These are phyloP conservation scores for Silene noctiflora DNA, from an alignment of 179 eudicot genomes.

Conservation along the genomic window DNA sequence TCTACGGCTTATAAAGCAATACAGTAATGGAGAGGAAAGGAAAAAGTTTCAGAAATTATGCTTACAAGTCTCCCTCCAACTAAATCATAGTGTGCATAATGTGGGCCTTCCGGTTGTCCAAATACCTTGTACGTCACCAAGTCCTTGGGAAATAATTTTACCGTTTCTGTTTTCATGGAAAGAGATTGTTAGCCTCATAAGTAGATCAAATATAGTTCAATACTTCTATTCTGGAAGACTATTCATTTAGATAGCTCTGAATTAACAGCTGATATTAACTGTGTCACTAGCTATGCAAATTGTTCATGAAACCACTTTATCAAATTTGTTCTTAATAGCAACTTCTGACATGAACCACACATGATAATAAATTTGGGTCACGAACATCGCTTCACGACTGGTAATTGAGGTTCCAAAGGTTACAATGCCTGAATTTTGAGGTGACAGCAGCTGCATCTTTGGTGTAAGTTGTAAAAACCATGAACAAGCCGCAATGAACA, in stretches of 20 bases:
- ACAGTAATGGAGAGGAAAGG: background rate
- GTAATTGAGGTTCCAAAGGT: background rate
- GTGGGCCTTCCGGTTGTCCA: conserved; percentile 85
- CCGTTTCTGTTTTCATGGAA: conserved; percentile 62
- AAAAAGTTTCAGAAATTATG: background rate
- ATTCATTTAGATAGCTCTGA: background rate
- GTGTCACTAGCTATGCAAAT: background rate
- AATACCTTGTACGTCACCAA: conserved; percentile 72
- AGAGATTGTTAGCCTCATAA: background rate
- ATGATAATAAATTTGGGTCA: background rate
- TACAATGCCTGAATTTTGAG: background rate
- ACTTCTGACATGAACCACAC: background rate
- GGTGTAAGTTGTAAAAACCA: background rate
- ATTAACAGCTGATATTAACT: background rate
- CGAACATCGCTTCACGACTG: background rate
- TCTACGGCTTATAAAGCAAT: no score
- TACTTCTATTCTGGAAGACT: background rate
- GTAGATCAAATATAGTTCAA: background rate
- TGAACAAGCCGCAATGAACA: background rate
- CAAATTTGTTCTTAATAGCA: background rate
- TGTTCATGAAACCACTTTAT: background rate
- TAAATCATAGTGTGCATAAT: conserved; percentile 96
- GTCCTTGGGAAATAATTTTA: conserved; percentile 62
- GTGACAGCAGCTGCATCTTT: background rate
- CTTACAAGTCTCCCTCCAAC: conserved; percentile 86